Base-by-base conservation (phyloP, 768 basidiomycete genomes). In the Gyrodon lividus region DNA sequence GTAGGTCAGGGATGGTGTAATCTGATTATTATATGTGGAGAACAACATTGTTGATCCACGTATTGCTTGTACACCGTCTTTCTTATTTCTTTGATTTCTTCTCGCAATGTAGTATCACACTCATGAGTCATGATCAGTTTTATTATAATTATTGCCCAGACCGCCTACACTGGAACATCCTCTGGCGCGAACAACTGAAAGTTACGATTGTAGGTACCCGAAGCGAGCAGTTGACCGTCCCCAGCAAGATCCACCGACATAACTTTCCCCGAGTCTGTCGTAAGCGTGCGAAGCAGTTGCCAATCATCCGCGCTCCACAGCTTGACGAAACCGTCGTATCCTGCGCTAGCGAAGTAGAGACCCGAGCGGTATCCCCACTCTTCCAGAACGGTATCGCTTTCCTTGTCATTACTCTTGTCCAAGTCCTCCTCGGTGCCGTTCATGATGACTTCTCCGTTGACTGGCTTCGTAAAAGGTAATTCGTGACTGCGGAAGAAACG, bases 271-370 rank as follows among this genome's bases (percentile, higher is more conserved):
- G 89, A 87, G 64, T 98, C 96, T 19, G 93, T 95, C 46, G 92
- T 84, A 51, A 99, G 76, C 39, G 89, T 89, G 55, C 86, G 81
- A 46, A 97, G 77, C 39, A 95, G 73, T 61, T 92, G 93, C 97
- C 97, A 99, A 63, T 99, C 97, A 66, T 98, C 97, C 42, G 95
- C 91, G 62, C 87, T 91, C 97, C 97, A 99, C 49, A 99, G 63
- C 68, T 97, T 94, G 65, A 99, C 91, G 51, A 88, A 82, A 5
- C 93, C 92, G 64, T 99, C 97, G 67, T 98, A 98, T 4, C 97
- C 95, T 4, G 91, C 77, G 58, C 91, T 92, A 4, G 90, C 94
- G 52, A 99, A 84, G 76, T 96, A 98, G 47, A 96, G 72, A 2
- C 97, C 97, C 9, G 89, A 86, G 5, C 89, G 84, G 54, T 92